Base-by-base conservation (phyloP, 1,284 basidiomycete genomes). In the Apiotrichum siamense region DNA sequence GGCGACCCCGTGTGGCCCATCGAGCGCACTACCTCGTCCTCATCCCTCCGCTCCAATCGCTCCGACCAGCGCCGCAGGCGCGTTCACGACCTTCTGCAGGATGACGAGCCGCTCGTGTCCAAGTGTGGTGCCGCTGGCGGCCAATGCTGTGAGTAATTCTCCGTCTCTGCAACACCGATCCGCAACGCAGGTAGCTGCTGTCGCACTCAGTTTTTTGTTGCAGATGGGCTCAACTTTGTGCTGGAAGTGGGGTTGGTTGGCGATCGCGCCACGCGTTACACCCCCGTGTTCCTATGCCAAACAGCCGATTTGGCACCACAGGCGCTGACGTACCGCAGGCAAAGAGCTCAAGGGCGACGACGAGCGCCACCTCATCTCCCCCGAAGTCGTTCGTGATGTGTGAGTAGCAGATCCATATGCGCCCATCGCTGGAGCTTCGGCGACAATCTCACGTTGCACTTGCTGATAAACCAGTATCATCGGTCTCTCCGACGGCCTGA, bases 401-500 rank as follows among this genome's bases (percentile, higher is more conserved):
- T 73, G 48, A 64, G 71, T 70, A 13, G 24, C 13, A n/a, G 29
- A 46, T 7, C 26, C 12, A 37, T 10, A 4, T 24, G 32, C 25
- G 33, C 4, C 13, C 7, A 36, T 21, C 17, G 33, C 7, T 35
- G 7, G 10, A 7, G 33, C 33, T n/a, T 15, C 7, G 7, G 29
- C 29, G 29, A 44, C 31, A 49, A 27, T 7, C n/a, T n/a, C n/a
- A n/a, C n/a, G n/a, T n/a, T n/a, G 7, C 29, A 31, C 7, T 9
- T 20, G 44, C 31, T 48, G 35, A 47, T 42, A 25, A 3, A 15
- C n/a, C 64, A 92, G 89, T 47, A 84, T 94, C 57, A 97, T 97
- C 62, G 94, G 94, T 40, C 82, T 97, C 11, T 89, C 87, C 0
- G 94, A 98, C 68, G 94, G 94, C n/a, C 77, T 97, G 41, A 96